Conservation (phyloP, 1,139 yeast genomes). For the Scheffersomyces cryptocercus region DNA sequence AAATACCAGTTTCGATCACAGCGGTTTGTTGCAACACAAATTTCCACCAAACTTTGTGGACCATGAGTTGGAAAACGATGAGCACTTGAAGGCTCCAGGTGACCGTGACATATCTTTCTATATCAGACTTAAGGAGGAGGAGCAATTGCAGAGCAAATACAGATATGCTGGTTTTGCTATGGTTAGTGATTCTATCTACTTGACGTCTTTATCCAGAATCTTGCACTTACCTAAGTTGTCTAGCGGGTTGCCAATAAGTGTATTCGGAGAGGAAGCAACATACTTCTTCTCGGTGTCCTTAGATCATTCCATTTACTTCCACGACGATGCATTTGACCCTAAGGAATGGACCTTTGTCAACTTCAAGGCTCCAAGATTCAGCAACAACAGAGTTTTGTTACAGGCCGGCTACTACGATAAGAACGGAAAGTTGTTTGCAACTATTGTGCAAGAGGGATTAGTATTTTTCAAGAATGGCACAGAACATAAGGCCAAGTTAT, state of each 20-base stretch:
- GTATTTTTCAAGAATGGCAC: constrained; percentile 33
- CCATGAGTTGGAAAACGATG: constrained; percentile 15
- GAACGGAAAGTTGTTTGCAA: constrained; percentile 38
- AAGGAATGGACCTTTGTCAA: constrained; percentile 39
- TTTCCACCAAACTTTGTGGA: constrained; percentile 29
- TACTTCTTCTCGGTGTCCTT: constrained; percentile 41
- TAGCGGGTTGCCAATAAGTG: constrained; percentile 9
- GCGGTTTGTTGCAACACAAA: constrained; percentile 27
- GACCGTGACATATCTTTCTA: constrained; percentile 35
- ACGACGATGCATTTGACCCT: constrained; percentile 45
- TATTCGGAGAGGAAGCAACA: constrained; percentile 20
- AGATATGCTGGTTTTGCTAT: constrained; percentile 29
- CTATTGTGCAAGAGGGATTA: constrained; percentile 46
- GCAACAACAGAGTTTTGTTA: constrained; percentile 42
- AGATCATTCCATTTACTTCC: constrained; percentile 45
- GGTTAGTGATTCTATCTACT: constrained; percentile 37
- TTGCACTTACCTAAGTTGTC: constrained; percentile 20
- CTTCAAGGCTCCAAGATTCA: constrained; percentile 35
- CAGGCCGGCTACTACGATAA: constrained; percentile 36
- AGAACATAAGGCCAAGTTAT: constrained; percentile 33
- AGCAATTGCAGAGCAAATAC: constrained; percentile 16
- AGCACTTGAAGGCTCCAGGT: constrained; percentile 24
- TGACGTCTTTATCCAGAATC: constrained; percentile 30
- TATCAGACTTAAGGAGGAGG: constrained; percentile 28
- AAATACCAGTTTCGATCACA: constrained; percentile 16